Base-by-base conservation (phyloP, 2,329 filamentous ascomycete genomes). In the Blastomyces parvus region DNA sequence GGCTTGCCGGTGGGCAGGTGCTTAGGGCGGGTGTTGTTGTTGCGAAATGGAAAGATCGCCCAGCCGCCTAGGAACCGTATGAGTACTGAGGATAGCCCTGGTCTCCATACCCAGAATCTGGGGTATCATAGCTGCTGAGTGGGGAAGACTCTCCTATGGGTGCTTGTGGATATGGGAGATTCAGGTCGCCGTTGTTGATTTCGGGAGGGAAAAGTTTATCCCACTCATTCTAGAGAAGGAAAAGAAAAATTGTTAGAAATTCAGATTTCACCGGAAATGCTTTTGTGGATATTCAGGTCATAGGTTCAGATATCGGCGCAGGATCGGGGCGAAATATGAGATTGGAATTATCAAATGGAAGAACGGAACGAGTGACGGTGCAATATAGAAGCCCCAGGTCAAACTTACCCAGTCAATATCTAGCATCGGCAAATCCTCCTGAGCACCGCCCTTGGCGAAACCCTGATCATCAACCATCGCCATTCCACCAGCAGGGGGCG, bases 391-490 rank as follows among this genome's bases (percentile, higher is more conserved):
- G 14, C 19, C 27, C 33, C 4, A 7, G 14, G 2, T 22, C 22
- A 64, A 7, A 79, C 84, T 76, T 74, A 87, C 86, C 86, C 86
- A 88, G 67, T 89, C 85, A 66, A 88, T 84, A 63, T 84, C 83
- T 50, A 84, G 70, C 72, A 79, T 76, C 64, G 75, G 66, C 33
- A 74, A 62, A 67, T 71, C 64, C 62, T 70, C 67, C 65, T 69
- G 57, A 61, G 67, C 61, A 59, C 65, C 33, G 62, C 61, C 56
- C 33, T 66, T 56, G 53, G 58, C 53, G 48, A 55, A 33, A 56
- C 53, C 22, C 59, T 60, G 14, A 71, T 59, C 71, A 14, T 9
- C 67, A 19, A 64, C 66, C 60, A 66, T 67, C 65, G 48, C 30
- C 58, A 57, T 38, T 62, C 61, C 13, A 63, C 46, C 22, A 67